A percentile compares a stretch with the other conserved stretches of the same genome.
phyloP scores from a whole-genome alignment of 1,139 yeast genomes.

The Suhomyces coccinellae region DNA sequence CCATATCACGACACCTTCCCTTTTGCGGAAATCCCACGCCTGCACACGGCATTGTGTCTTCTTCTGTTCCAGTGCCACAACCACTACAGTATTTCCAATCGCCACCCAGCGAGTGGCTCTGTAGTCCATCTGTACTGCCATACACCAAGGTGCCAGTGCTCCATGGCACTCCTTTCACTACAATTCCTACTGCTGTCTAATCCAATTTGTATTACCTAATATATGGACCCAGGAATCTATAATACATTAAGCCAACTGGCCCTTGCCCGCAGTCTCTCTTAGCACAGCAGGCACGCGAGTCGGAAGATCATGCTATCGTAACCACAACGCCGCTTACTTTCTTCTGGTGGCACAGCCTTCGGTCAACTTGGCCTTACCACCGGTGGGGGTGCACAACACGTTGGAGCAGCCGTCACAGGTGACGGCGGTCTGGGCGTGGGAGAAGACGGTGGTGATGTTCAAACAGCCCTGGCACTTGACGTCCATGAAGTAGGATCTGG shows the following conservation, averaged over 20 bases:
- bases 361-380: constrained; percentile 99
- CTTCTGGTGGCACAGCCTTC: constrained; percentile 99
- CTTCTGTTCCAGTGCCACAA: too few species aligned
- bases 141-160: too few species aligned
- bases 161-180: too few species aligned
- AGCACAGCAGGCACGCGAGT: too few species aligned
- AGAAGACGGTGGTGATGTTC: constrained; percentile 98
- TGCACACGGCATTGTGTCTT: too few species aligned
- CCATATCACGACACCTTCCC: too few species aligned
- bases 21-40: too few species aligned
- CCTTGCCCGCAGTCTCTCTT: constrained; percentile 1
- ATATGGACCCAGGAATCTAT: constrained; percentile 12
- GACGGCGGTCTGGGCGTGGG: constrained; percentile 99
- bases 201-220: constrained; percentile 9
- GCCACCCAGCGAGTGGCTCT: too few species aligned
- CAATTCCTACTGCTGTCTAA: not conserved
- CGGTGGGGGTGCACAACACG: constrained; percentile 97
- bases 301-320: constrained; percentile 9
- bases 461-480: constrained; percentile 99
- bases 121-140: too few species aligned
- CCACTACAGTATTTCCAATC: too few species aligned
- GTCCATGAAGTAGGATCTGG: constrained; percentile 99
- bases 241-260: constrained; percentile 11
- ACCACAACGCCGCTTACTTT: constrained; percentile 56
- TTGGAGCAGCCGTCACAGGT: constrained; percentile 98